These are phyloP conservation scores for Umbellularia californica DNA, from an alignment of 164 flowering plant species.

Conservation along the genomic window DNA sequence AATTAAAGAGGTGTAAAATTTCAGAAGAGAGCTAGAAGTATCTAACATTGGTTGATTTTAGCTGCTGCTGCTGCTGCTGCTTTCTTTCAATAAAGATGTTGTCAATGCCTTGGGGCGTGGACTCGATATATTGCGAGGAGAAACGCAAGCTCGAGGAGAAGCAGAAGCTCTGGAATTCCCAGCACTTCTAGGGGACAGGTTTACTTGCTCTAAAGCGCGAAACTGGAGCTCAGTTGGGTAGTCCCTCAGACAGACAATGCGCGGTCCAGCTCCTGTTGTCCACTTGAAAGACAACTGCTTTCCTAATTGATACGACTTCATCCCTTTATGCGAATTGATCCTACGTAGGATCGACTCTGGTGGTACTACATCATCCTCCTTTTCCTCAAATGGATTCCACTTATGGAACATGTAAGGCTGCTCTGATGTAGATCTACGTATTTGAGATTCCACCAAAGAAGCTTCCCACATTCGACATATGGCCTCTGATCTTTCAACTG, in stretches of 20 bases:
- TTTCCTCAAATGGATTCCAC: constrained; percentile 17
- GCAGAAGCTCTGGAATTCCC: constrained; percentile 18
- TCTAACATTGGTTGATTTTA: constrained; percentile 1
- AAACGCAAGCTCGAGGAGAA: constrained; percentile 19
- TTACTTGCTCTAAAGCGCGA: constrained; percentile 64
- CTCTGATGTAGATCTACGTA: constrained; percentile 18
- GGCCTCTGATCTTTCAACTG: constrained; percentile 23
- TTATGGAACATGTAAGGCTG: constrained; percentile 18
- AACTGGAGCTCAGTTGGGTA: constrained; percentile 65
- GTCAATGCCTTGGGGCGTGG: constrained; percentile 10
- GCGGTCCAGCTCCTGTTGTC: constrained; percentile 84
- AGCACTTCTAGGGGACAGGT: constrained; percentile 63
- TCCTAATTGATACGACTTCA: constrained; percentile 58
- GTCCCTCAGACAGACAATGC: constrained; percentile 78
- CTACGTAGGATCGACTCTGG: constrained; percentile 48
- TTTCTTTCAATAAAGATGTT: constrained; percentile 18
- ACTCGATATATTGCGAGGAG: constrained; percentile 2
- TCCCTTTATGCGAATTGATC: constrained; percentile 61
- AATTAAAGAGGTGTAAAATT: too few species aligned
- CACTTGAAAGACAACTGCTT: constrained; percentile 72
- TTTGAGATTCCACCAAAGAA: constrained; percentile 15
- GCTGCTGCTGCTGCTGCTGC: constrained; percentile 7
- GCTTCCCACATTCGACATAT: constrained; percentile 11
- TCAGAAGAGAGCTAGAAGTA: background rate
- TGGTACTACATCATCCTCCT: constrained; percentile 29